Base-by-base conservation (phyloP, 768 basidiomycete species). In the Baorangia bicolor region DNA sequence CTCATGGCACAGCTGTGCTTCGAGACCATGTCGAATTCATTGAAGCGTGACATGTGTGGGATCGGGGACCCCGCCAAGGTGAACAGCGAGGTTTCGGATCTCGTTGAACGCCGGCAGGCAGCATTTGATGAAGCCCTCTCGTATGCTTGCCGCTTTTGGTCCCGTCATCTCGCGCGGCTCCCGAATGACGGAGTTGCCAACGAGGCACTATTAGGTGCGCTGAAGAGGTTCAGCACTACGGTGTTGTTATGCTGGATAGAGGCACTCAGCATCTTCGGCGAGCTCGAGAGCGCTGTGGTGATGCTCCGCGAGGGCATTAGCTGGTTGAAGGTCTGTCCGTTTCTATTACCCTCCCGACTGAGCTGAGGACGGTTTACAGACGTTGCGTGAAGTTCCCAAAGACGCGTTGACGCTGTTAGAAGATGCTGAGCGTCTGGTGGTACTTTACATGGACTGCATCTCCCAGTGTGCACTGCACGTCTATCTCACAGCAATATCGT, bases 71-170 rank as follows among this genome's bases (percentile, higher is more conserved):
- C 64, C 0, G 27, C 64, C n/a, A 55, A 18, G 30, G 52, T 56
- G 4, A 65, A 65, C 41, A 47, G 4, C 3, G 64, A 65, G 18
- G 12, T 65, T 44, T 38, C 38, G 2, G 64, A 63, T 56, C 64
- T 65, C n/a, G 30, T 13, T 33, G 61, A 60, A 30, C 64, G 64
- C 20, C 57, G 51, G 1, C 21, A 44, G 18, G 38, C 44, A 7
- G 60, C 37, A 7, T 54, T 63, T 10, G 54, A 65, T 7, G 63
- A 58, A 38, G 55, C 64, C 0, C 52, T 65, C 23, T 12, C 25
- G n/a, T 65, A 65, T 1, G 55, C 64, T 20, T 65, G 64, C 34
- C 55, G 60, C 1, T 65, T 58, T 37, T 65, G 64, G 64, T 54
- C 63, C 2, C 56, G 31, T 48, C 64, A 64, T 33, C 57, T 64